Evolutionary conservation across 2,329 filamentous ascomycete species (phyloP), one percentile per base, ranked within the genome.

Genomic region (Magnaporthiopsis poae): DNA sequence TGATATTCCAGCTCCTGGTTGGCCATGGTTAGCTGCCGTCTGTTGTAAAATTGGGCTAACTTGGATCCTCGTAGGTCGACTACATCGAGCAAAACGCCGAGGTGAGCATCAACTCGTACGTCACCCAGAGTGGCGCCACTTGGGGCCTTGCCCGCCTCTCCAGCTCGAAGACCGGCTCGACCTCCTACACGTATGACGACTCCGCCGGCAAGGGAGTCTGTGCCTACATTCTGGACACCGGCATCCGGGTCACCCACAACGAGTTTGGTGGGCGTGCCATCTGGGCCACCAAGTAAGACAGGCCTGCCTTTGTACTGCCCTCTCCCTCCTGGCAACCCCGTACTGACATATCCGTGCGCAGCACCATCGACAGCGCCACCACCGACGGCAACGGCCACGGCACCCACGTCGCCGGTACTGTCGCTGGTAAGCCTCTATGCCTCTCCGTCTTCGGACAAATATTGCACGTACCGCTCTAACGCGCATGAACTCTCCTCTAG

Each of bases 141-240:
- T 75, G 73, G 73, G 74, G 74, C 61, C 65, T 75, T 27, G 70
- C 68, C 56, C 72, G 73, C 66, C 67, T 75, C 61, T 75, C 73
- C n/a, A 66, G 67, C 68, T 66, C 66, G 61, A 25, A 69, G 31
- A 60, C 25, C 12, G 71, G 69, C 52, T 68, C 68, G 36, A 71
- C 71, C 64, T 68, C 69, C 62, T 75, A 75, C 68, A 66, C 65
- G n/a, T 74, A 74, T 68, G 74, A 75, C 68, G 68, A 69, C 68
- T 69, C 63, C 56, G 73, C 72, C 63, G 74, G 74, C 39, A 72
- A 68, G 35, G 74, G 73, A 39, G 74, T 72, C 33, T 75, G 74
- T 67, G 66, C 74, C n/a, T 75, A 75, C 64, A 71, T 84, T 65
- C 78, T 84, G 67, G 81, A 84, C 73, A 82, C 81, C 2, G 81